phyloP scores from a whole-genome alignment of 2,329 filamentous ascomycete species.

The Penicillium capsulatum region DNA sequence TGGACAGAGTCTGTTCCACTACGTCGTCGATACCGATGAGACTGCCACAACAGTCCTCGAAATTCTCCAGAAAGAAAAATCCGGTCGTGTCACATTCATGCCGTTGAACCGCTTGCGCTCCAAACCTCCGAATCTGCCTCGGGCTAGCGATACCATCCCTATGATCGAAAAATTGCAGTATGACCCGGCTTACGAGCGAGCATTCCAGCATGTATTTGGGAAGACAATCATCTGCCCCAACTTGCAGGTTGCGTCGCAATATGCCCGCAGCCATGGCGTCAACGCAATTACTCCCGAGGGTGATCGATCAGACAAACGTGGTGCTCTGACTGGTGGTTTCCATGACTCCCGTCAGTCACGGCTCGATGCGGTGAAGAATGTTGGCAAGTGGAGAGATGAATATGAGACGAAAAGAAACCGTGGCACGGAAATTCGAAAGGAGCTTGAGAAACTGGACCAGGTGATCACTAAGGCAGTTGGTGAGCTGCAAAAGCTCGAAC shows the following conservation, averaged over 20 bases:
- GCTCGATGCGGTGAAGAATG: slow-evolving; percentile 73
- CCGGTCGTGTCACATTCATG: slow-evolving; percentile 90
- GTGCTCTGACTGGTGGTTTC: slow-evolving; percentile 91
- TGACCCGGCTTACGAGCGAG: slow-evolving; percentile 70
- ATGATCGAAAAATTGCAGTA: slow-evolving; percentile 81
- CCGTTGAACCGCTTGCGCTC: slow-evolving; percentile 77
- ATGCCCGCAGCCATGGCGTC: slow-evolving; percentile 84
- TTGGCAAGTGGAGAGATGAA: slow-evolving; percentile 70
- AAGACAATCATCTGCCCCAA: slow-evolving; percentile 93
- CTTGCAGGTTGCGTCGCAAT: slow-evolving; percentile 79
- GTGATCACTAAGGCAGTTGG: slow-evolving; percentile 83
- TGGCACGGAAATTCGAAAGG: slow-evolving; percentile 60
- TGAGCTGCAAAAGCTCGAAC: slow-evolving; percentile 76
- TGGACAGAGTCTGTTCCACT: slow-evolving; percentile 89
- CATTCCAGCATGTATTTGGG: slow-evolving; percentile 92
- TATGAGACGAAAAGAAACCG: slow-evolving; percentile 64
- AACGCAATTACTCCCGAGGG: slow-evolving; percentile 93
- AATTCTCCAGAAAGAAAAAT: slow-evolving; percentile 70
- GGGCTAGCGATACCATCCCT: slow-evolving; percentile 80
- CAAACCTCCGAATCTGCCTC: slow-evolving; percentile 70
- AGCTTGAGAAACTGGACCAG: slow-evolving; percentile 78
- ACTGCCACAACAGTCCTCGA: slow-evolving; percentile 80
- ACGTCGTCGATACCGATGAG: slow-evolving; percentile 86
- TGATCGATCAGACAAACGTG: slow-evolving; percentile 90
- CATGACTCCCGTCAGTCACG: slow-evolving; percentile 82